Base-by-base conservation (phyloP, 352 stramenopile genomes). In the Achlya hypogyna region DNA sequence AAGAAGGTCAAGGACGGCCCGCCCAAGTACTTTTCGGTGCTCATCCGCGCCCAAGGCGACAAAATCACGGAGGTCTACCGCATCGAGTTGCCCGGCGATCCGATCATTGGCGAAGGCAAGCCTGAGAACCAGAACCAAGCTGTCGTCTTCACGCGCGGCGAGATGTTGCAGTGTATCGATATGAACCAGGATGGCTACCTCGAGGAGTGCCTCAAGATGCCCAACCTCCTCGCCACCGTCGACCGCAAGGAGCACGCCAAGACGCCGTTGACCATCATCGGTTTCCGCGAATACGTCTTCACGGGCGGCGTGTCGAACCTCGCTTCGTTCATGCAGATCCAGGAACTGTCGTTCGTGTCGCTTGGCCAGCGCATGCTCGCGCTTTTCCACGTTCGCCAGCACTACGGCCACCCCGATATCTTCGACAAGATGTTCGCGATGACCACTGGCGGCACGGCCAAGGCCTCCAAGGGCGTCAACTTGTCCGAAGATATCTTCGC, bases 101-200 rank as follows among this genome's bases (percentile, higher is more conserved):
- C 86, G n/a, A 82, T 95, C 53, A 63, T 95, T 62, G 86, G 86
- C 59, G 84, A 95, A 79, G 86, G 84, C 79, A 95, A 95, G 67
- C 84, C 84, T 8, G 84, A 93, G 56, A 95, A 95, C 78, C 86
- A 95, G 66, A 95, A 95, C 72, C 84, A 93, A 59, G 86, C 86
- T 10, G 85, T 95, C 49, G 86, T 93, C 34, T 95, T 95, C 68
- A 90, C 84, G 56, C 83, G 84, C 40, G 86, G 86, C 40, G 86
- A 95, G 58, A 71, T 91, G 49, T 65, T 95, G 4, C 86, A 95
- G 75, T 91, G 82, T 88, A 95, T 95, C 52, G 86, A 95, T 84
- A 93, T 93, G 86, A 95, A 95, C 71, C 86, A 95, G 70, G 86
- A 95, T 47, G 80, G 77, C 0, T 93, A 93, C 71, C 71, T 93